Percentiles rank a stretch among this genome's conserved stretches.
Conservation (phyloP, 2,329 filamentous ascomycete genomes). For the Ceratocystis destructans region DNA sequence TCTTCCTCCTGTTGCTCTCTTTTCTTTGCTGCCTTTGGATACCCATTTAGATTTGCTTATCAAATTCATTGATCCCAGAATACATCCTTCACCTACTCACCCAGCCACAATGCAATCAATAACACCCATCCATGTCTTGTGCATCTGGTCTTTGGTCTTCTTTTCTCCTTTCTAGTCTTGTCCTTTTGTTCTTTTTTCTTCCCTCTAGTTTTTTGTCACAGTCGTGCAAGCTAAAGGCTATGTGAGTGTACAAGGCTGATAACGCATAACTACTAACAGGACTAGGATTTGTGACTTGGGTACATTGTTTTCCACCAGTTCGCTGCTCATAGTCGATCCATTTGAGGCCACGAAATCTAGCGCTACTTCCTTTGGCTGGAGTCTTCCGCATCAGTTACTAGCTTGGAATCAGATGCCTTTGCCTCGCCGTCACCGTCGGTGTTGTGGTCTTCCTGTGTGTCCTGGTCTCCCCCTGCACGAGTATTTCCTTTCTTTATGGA, state of each 20-base stretch:
- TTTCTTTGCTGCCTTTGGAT: constrained; percentile 12
- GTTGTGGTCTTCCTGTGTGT: constrained; percentile 28
- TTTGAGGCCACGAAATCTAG: background rate
- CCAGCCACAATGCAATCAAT: background rate
- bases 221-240: background rate
- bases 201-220: background rate
- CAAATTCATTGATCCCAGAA: constrained; percentile 5
- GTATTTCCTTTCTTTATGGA: constrained; percentile 79
- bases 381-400: background rate
- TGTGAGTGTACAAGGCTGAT: background rate
- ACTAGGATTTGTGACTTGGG: background rate
- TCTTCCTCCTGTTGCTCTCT: background rate
- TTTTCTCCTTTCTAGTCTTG: background rate
- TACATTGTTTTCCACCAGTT: too few species aligned
- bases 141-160: background rate
- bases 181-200: background rate
- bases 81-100: background rate
- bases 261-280: background rate
- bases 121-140: too few species aligned
- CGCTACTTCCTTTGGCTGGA: background rate
- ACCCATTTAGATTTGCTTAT: constrained; percentile 11
- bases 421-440: background rate
- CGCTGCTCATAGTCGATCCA: background rate
- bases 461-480: constrained; percentile 34
- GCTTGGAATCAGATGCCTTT: background rate